These are phyloP conservation scores for Heliamphora exappendiculata DNA, from an alignment of 148 eudicot species.

Conservation along the genomic window DNA sequence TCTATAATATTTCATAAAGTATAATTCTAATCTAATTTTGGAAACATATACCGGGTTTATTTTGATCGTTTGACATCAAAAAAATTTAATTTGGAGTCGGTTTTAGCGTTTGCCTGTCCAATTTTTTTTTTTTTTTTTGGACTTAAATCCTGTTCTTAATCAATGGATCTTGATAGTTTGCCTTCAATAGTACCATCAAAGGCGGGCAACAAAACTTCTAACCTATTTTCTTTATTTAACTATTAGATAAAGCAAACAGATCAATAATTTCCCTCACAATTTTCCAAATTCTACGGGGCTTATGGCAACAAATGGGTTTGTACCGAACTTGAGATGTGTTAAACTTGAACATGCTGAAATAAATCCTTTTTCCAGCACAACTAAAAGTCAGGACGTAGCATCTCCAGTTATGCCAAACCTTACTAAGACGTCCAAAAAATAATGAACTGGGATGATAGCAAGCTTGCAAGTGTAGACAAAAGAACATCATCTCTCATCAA, in stretches of 20 bases:
- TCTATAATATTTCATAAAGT: too few species aligned
- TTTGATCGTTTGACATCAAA: too few species aligned
- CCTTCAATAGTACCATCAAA: not conserved
- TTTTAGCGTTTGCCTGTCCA: too few species aligned
- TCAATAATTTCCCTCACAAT: not conserved
- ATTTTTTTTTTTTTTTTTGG: too few species aligned
- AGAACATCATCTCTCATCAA: constrained; percentile 38
- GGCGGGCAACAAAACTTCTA: not conserved
- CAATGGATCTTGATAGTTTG: too few species aligned
- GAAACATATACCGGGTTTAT: too few species aligned
- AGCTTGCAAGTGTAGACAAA: not conserved
- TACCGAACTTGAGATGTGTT: not conserved
- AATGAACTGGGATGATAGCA: not conserved
- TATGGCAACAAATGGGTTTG: not conserved
- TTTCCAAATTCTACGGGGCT: not conserved
- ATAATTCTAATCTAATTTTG: too few species aligned
- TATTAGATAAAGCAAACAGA: not conserved
- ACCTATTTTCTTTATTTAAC: too few species aligned
- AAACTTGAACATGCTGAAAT: not conserved
- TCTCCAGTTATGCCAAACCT: not conserved
- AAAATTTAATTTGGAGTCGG: too few species aligned
- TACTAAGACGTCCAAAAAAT: not conserved
- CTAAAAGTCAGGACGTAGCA: not conserved
- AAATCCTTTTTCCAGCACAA: not conserved
- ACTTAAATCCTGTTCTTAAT: too few species aligned